These are phyloP conservation scores for Coemansia reversa DNA, from an alignment of 192 early-diverging fungal genomes.

Conservation along the genomic window DNA sequence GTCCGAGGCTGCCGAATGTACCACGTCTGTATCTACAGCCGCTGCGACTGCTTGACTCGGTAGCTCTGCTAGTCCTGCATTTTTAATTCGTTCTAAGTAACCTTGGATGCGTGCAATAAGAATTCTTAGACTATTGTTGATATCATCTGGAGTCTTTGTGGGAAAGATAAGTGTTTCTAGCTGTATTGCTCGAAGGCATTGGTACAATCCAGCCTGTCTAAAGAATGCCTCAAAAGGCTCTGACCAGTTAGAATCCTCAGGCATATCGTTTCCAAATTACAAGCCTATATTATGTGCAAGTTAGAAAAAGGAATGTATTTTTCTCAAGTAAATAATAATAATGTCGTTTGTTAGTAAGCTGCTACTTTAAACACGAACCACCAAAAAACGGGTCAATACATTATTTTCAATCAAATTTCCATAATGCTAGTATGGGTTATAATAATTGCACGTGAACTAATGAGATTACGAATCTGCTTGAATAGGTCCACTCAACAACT, in stretches of 20 bases:
- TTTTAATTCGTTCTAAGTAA: constrained; percentile 2
- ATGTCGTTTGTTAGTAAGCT: no score
- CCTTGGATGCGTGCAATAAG: constrained; percentile 20
- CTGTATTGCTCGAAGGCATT: constrained; percentile 37
- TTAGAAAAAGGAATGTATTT: background rate
- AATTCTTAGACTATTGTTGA: constrained; percentile 14
- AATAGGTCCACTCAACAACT: constrained; percentile 16
- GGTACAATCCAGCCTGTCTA: constrained; percentile 25
- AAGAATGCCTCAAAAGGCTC: constrained; percentile 35
- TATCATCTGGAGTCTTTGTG: constrained; percentile 2
- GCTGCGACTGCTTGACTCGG: background rate
- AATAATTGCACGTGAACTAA: background rate
- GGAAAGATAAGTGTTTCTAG: constrained; percentile 39
- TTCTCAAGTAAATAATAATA: no score
- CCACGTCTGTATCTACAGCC: background rate
- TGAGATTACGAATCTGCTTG: background rate
- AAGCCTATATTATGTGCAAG: background rate
- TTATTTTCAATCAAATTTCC: background rate
- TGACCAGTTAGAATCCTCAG: constrained; percentile 13
- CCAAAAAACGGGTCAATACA: background rate
- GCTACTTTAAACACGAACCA: background rate
- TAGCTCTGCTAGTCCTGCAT: background rate
- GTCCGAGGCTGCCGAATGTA: background rate
- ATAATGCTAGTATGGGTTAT: background rate
- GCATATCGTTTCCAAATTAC: background rate